These are phyloP conservation scores for Mycena floridula DNA, from an alignment of 768 basidiomycete genomes.

Conservation along the genomic window DNA sequence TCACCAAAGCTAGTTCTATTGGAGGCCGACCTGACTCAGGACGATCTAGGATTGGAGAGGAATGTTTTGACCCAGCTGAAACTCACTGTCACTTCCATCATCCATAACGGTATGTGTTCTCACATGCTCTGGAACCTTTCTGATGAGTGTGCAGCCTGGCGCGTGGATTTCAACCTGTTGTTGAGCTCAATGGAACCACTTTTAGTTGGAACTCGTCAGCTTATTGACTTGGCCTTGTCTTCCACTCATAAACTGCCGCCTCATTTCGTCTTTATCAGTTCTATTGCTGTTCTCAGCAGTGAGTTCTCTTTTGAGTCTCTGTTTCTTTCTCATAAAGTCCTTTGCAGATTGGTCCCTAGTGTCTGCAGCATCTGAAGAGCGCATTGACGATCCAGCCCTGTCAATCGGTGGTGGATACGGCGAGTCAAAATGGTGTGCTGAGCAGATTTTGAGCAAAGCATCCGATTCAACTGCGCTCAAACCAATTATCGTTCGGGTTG, in stretches of 20 bases:
- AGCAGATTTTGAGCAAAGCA: constrained; percentile 15
- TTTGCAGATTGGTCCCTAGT: not conserved
- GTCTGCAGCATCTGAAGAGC: not conserved
- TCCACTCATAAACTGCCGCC: constrained; percentile 12
- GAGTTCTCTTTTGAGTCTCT: constrained; percentile 11
- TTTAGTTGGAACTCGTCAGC: constrained; percentile 21
- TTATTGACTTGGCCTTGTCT: constrained; percentile 10
- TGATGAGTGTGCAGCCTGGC: constrained; percentile 19
- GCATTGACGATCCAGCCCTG: constrained; percentile 10
- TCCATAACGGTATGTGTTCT: constrained; percentile 25
- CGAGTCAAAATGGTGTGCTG: constrained; percentile 27
- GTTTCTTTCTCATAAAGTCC: not conserved
- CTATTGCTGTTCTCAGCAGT: constrained; percentile 18
- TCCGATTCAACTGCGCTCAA: constrained; percentile 12
- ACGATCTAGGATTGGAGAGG: constrained; percentile 19
- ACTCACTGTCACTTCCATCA: constrained; percentile 16
- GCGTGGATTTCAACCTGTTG: constrained; percentile 26
- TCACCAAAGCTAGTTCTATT: constrained; percentile 27
- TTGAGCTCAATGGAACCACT: constrained; percentile 26
- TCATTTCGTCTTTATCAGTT: constrained; percentile 20
- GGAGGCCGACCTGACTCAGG: constrained; percentile 27
- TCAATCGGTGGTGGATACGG: constrained; percentile 22
- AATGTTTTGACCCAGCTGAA: constrained; percentile 15
- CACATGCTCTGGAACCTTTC: not conserved
- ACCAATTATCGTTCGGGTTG: constrained; percentile 26